Conservation (phyloP, 2,329 filamentous ascomycete genomes). For the Botrytis hyacinthi region DNA sequence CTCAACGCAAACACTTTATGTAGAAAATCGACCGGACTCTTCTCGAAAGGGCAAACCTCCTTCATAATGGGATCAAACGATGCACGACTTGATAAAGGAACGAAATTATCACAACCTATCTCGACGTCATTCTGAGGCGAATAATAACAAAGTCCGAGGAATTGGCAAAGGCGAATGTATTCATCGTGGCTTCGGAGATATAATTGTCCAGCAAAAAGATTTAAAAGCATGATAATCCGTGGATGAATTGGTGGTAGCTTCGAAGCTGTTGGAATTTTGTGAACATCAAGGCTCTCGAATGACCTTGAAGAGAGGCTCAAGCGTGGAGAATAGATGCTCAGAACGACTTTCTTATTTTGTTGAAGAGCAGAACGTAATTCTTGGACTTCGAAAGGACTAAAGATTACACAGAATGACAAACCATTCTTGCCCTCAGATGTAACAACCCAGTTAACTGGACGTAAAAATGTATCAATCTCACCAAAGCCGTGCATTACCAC, state of each 20-base stretch:
- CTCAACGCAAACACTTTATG: slow-evolving; percentile 40
- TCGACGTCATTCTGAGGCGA: slow-evolving; percentile 20
- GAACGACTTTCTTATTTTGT: slow-evolving; percentile 37
- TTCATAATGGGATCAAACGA: slow-evolving; percentile 16
- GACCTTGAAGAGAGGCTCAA: slow-evolving; percentile 40
- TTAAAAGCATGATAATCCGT: slow-evolving; percentile 47
- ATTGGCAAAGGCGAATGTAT: slow-evolving; percentile 52
- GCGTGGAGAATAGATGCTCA: slow-evolving; percentile 54
- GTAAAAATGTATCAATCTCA: slow-evolving; percentile 47
- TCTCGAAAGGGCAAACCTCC: slow-evolving; percentile 36
- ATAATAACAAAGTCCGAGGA: slow-evolving; percentile 49
- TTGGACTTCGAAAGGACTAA: slow-evolving; percentile 62
- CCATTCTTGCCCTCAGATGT: slow-evolving; percentile 34
- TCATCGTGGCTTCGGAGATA: slow-evolving; percentile 56
- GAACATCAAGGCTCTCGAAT: slow-evolving; percentile 49
- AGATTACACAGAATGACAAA: slow-evolving; percentile 41
- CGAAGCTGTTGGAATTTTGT: slow-evolving; percentile 39
- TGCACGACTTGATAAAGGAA: slow-evolving; percentile 25
- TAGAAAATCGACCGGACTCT: slow-evolving; percentile 45
- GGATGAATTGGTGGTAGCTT: slow-evolving; percentile 26
- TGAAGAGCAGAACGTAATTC: slow-evolving; percentile 45
- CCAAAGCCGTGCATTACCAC: slow-evolving; percentile 15
- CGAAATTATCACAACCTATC: slow-evolving; percentile 40
- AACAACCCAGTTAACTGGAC: slow-evolving; percentile 55
- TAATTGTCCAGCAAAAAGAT: slow-evolving; percentile 66